Evolutionary conservation across 768 basidiomycete species (phyloP).

Genomic region (Lactifluus pinguis): DNA sequence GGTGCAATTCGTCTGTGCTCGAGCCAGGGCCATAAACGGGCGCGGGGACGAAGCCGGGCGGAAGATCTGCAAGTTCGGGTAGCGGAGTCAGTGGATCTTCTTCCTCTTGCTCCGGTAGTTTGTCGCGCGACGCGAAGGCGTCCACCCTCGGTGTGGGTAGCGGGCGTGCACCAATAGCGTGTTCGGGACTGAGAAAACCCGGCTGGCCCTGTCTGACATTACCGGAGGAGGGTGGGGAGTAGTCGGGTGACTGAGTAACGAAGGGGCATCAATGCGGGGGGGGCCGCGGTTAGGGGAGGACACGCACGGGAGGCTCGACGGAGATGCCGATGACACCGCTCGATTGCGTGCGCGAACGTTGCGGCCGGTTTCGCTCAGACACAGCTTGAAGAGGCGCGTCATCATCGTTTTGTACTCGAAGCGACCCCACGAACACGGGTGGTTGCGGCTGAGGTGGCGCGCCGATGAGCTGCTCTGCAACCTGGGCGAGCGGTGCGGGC

Average conservation of each 20-base stretch:
- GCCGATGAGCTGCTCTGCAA: background rate
- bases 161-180: constrained; percentile 14
- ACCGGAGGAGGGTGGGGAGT: constrained; percentile 17
- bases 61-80: constrained; percentile 2
- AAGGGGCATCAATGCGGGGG: background rate
- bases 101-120: background rate
- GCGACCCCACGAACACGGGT: background rate
- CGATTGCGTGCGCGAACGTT: constrained; percentile 17
- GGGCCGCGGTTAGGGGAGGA: background rate
- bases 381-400: constrained; percentile 2
- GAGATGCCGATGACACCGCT: constrained; percentile 18
- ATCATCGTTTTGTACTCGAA: background rate
- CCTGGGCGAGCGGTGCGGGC: constrained; percentile 11
- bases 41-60: background rate
- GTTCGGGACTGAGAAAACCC: constrained; percentile 26
- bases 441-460: background rate
- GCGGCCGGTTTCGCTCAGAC: constrained; percentile 2
- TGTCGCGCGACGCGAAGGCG: background rate
- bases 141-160: background rate
- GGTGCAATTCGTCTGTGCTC: background rate
- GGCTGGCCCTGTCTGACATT: constrained; percentile 15
- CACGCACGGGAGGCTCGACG: constrained; percentile 16
- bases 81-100: background rate
- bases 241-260: constrained; percentile 19
- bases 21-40: background rate